phyloP scores from a whole-genome alignment of 768 basidiomycete species.

The Leccinellum albellum region DNA sequence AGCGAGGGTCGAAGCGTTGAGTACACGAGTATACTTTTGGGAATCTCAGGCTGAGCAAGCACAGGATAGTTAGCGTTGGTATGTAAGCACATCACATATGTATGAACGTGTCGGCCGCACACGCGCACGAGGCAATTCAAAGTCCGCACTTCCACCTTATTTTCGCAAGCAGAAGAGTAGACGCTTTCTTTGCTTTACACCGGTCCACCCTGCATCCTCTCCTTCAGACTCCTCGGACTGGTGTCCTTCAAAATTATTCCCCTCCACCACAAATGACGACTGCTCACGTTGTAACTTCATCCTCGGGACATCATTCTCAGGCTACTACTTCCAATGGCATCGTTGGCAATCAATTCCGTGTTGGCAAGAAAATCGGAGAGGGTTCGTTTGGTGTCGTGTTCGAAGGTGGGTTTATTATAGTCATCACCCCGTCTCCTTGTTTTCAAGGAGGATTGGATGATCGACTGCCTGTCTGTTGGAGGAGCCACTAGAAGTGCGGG shows the following conservation, averaged over 20 bases:
- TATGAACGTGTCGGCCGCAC: constrained; percentile 29
- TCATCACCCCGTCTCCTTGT: background rate
- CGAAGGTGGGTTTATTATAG: constrained; percentile 60
- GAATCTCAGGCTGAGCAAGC: background rate
- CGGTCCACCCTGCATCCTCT: constrained; percentile 19
- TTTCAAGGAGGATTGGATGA: constrained; percentile 1
- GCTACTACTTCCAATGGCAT: constrained; percentile 64
- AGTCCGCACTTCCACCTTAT: constrained; percentile 32
- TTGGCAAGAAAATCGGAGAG: constrained; percentile 99
- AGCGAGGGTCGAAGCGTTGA: background rate
- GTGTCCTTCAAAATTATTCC: constrained; percentile 15
- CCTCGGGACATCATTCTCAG: constrained; percentile 64
- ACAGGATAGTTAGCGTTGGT: background rate
- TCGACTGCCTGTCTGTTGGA: background rate
- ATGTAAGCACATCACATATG: background rate
- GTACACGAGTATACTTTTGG: background rate
- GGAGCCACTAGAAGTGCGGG: constrained; percentile 4
- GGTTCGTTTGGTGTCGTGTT: constrained; percentile 99
- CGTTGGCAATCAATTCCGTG: constrained; percentile 77
- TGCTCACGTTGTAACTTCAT: constrained; percentile 80
- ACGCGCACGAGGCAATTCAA: constrained; percentile 24
- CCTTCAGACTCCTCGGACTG: constrained; percentile 29
- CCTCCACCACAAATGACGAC: constrained; percentile 54
- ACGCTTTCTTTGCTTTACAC: constrained; percentile 23
- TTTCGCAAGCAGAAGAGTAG: constrained; percentile 23